phyloP scores from a whole-genome alignment of 495 filamentous ascomycete genomes.

The Penicillium roqueforti region DNA sequence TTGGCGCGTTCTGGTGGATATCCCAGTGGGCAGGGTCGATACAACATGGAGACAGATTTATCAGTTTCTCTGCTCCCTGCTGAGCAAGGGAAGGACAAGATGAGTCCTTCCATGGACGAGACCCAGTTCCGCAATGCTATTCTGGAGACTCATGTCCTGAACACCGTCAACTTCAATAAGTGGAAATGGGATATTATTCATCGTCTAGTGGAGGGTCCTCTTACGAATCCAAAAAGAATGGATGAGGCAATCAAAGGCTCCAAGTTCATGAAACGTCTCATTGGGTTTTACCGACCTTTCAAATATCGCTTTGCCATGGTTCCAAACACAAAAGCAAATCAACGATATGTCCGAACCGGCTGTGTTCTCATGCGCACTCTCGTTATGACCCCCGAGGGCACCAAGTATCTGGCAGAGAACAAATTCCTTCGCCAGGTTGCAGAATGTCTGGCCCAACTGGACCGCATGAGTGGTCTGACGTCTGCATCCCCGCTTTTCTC shows the following conservation, averaged over 20 bases:
- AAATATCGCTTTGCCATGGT: conserved; percentile 90
- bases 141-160: conserved; percentile 81
- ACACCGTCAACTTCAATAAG: conserved; percentile 79
- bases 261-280: conserved; percentile 90
- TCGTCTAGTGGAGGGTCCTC: conserved; percentile 85
- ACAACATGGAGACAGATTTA: conserved; percentile 46
- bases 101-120: conserved; percentile 77
- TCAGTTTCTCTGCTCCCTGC: conserved; percentile 37
- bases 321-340: conserved; percentile 82
- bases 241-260: conserved; percentile 93
- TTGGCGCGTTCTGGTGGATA: conserved; percentile 68
- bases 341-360: conserved; percentile 87
- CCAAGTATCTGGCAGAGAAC: conserved; percentile 79
- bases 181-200: conserved; percentile 96
- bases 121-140: conserved; percentile 78
- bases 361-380: conserved; percentile 83
- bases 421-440: conserved; percentile 91
- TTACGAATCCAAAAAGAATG: conserved; percentile 85
- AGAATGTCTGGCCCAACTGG: conserved; percentile 90
- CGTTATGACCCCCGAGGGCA: conserved; percentile 77
- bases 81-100: conserved; percentile 68
- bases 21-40: conserved; percentile 37
- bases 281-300: conserved; percentile 94
- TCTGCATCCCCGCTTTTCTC: conserved; percentile 87
- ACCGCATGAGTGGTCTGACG: conserved; percentile 85